A percentile compares a stretch with the other conserved stretches of the same genome.
Conservation (phyloP, 2,329 filamentous ascomycete species). For the Phialemoniopsis sp. region DNA sequence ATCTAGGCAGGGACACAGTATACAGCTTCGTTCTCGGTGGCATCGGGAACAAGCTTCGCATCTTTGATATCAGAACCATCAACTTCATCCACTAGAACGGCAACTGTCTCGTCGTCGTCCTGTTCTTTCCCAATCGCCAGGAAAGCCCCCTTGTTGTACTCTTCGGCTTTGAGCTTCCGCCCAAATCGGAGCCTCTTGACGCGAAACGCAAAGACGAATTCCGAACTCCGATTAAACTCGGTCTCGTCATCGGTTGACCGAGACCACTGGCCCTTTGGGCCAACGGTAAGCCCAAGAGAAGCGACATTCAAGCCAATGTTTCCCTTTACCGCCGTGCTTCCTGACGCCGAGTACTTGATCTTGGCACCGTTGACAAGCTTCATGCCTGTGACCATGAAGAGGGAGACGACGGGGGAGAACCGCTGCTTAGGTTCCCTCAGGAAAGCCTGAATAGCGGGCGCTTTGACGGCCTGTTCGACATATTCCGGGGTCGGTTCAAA, state of each 20-base stretch:
- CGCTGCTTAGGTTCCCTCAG: conserved; percentile 17
- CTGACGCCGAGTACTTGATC: conserved; percentile 18
- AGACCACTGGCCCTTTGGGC: conserved; percentile 18
- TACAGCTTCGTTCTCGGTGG: conserved; percentile 14
- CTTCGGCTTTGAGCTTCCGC: conserved; percentile 15
- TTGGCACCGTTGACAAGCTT: conserved; percentile 20
- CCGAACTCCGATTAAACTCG: conserved; percentile 14
- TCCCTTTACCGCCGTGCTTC: conserved; percentile 12
- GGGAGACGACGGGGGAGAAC: conserved; percentile 12
- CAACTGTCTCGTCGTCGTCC: conserved; percentile 13
- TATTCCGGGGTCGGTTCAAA: conserved; percentile 20
- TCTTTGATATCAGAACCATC: conserved; percentile 16
- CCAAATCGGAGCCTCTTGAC: conserved; percentile 18
- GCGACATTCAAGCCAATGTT: conserved; percentile 9
- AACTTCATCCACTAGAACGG: conserved; percentile 16
- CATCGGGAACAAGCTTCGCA: conserved; percentile 14
- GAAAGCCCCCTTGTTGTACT: conserved; percentile 19
- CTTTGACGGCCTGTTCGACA: conserved; percentile 17
- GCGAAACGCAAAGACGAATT: conserved; percentile 20
- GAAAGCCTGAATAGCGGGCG: conserved; percentile 18
- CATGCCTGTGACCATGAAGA: conserved; percentile 19
- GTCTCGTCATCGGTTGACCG: conserved; percentile 15
- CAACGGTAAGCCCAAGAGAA: conserved; percentile 14
- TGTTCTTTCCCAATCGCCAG: conserved; percentile 11
- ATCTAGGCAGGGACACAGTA: conserved; percentile 16